A percentile compares a stretch with the other conserved stretches of the same genome.
These are phyloP conservation scores for Tolypocladium inflatum DNA, from an alignment of 2,329 filamentous ascomycete genomes.

Conservation along the genomic window DNA sequence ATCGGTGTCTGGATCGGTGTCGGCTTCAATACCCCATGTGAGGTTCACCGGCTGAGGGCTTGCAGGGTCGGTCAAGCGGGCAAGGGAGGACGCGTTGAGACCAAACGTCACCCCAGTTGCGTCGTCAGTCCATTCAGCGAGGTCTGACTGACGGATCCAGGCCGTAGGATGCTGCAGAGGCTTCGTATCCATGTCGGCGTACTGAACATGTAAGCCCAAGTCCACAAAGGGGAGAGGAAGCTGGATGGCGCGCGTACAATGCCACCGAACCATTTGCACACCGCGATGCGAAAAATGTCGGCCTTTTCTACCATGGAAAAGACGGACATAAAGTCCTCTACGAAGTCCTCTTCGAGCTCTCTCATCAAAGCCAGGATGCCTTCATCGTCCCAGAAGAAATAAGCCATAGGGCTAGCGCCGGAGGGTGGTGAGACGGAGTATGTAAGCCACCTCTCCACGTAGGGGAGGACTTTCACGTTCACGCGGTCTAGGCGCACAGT, in stretches of 20 bases:
- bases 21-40: neutral
- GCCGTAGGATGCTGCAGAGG: neutral
- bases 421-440: neutral
- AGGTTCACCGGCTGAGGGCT: neutral
- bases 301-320: neutral
- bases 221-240: neutral
- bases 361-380: neutral
- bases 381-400: neutral
- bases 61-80: neutral
- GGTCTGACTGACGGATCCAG: neutral
- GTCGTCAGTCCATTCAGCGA: neutral
- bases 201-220: neutral
- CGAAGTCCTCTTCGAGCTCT: neutral
- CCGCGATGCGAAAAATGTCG: neutral
- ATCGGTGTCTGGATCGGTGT: neutral
- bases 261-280: neutral
- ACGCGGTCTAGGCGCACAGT: neutral
- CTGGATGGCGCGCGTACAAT: neutral
- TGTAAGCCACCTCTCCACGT: neutral
- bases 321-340: neutral
- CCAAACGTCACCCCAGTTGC: neutral
- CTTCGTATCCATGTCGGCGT: neutral
- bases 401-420: neutral
- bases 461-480: neutral
- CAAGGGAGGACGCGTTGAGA: neutral